Evolutionary conservation across 1,139 yeast species (phyloP), one percentile per base, ranked within the genome.

Genomic region (Saccharomycopsis crataegensis): DNA sequence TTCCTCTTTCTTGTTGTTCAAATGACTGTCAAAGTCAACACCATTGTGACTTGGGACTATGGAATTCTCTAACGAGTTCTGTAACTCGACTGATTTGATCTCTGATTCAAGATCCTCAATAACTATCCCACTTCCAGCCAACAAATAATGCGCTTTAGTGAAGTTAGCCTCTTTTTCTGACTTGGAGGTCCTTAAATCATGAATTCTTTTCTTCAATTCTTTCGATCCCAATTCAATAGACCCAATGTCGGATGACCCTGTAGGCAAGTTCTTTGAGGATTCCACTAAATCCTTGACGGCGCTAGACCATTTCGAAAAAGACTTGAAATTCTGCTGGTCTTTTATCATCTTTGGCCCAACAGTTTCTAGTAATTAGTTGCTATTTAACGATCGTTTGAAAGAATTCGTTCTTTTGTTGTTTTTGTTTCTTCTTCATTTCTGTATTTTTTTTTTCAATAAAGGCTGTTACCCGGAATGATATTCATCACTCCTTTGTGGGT

Each of bases 71-170:
- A 14, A 31, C 1, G 49, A 28, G 22, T 22, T 37, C 6, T 57
- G 57, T 3, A 53, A 48, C 14, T 46, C 49, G 28, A 53, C 41
- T 1, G 43, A 40, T 28, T 46, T 54, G 22, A 56, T 48, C 34
- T 56, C 57, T 12, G 11, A 32, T 5, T 63, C 62, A 22, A 65
- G 60, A 8, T 62, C 58, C 34, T 64, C 69, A 46, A 95, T 87
- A 55, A 89, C 84, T 53, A 91, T 77, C 0, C 96, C 97, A 64
- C 94, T 86, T 0, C 94, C 87, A 1, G 97, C 96, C 54, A 93
- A 74, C 48, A 91, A 71, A 65, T 91, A 91, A 63, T 90, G 97
- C 0, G 97, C 98, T 62, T 86, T 87, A 1, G 96, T 87, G 64
- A 79, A 86, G 58, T 81, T 79, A 17, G 71, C 61, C 38, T 67